Evolutionary conservation across 331 rosid species (phyloP).

Genomic region (Erythrophleum ivorense): DNA sequence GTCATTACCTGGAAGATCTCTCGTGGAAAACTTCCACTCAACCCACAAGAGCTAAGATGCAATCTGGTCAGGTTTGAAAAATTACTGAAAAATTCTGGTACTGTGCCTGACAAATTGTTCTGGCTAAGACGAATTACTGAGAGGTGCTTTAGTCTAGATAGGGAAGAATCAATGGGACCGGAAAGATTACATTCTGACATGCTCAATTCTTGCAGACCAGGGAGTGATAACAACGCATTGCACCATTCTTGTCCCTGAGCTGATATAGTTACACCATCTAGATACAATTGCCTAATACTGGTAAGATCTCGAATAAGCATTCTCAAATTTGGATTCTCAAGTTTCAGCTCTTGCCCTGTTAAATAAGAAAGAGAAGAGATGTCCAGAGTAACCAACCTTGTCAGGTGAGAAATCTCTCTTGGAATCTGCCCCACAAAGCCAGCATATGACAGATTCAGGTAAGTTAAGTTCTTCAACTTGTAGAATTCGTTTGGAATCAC

Average conservation of each 20-base stretch:
- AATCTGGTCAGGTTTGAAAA: constrained; percentile 47
- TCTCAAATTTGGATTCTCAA: constrained; percentile 45
- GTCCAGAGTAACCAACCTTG: constrained; percentile 59
- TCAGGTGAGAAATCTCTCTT: constrained; percentile 47
- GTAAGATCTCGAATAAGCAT: constrained; percentile 44
- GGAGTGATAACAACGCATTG: constrained; percentile 31
- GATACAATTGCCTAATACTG: constrained; percentile 40
- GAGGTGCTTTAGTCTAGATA: constrained; percentile 40
- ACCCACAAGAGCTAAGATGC: not conserved
- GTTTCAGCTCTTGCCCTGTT: constrained; percentile 37
- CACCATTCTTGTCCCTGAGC: constrained; percentile 54
- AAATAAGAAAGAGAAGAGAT: constrained; percentile 43
- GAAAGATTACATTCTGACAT: constrained; percentile 39
- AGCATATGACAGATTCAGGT: constrained; percentile 52
- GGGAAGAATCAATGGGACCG: constrained; percentile 47
- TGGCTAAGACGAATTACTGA: constrained; percentile 27
- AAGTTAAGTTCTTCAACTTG: constrained; percentile 41
- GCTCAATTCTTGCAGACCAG: constrained; percentile 46
- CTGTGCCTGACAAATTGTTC: constrained; percentile 37
- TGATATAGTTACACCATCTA: constrained; percentile 54
- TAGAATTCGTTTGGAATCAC: constrained; percentile 43
- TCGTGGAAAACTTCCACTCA: constrained; percentile 52
- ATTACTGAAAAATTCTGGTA: constrained; percentile 48
- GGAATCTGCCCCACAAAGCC: constrained; percentile 63
- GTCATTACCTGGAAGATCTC: constrained; percentile 46